Evolutionary conservation across 225 moss, liverwort and hornwort species (phyloP), one percentile per base, ranked within the genome.

Genomic region (Asterella californica): DNA sequence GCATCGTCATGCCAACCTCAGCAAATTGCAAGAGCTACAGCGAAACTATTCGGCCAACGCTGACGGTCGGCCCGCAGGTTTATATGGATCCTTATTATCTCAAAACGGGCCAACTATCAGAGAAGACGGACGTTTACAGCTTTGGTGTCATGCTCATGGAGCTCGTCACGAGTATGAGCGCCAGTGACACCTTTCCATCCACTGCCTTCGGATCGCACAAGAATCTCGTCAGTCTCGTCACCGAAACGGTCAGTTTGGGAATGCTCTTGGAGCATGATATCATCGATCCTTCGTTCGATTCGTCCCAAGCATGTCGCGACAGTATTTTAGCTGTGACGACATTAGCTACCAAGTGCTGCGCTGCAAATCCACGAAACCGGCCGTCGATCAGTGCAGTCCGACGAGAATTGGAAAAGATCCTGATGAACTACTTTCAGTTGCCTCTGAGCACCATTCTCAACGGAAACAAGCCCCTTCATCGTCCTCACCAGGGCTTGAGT

Each of bases 91-190:
- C 79, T n/a, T 83, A 65, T 55, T 83, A 83, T 57, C 37, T 75
- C 15, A 83, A 83, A 42, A 83, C 83, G 34, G 78, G 83, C 27
- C 83, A 79, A 68, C 53, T 83, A 21, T 79, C 83, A 1, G 83
- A 83, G 19, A 83, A 79, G 67, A 79, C 83, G 2, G 83, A 83
- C 57, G 83, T 83, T 1, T 83, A 83, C 74, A 83, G 83, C 37
- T 73, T 83, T 65, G 83, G 83, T 0, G 66, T 83, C 0, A 74
- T 83, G 27, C 83, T 83, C 74, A 54, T 83, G 42, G 83, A 83
- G 74, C 83, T 83, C 17, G 65, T 83, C 29, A 83, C 83, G 18
- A 79, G 83, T 9, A 37, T 83, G 83, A 78, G 47, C 6, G 83
- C 83, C 21, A 30, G 72, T 21, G 78, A 83, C 64, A 64, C 61